A percentile compares a stretch with the other conserved stretches of the same genome.
These are phyloP conservation scores for Zygosaccharomyces pseudorouxii DNA, from an alignment of 805 yeast species.

Conservation along the genomic window DNA sequence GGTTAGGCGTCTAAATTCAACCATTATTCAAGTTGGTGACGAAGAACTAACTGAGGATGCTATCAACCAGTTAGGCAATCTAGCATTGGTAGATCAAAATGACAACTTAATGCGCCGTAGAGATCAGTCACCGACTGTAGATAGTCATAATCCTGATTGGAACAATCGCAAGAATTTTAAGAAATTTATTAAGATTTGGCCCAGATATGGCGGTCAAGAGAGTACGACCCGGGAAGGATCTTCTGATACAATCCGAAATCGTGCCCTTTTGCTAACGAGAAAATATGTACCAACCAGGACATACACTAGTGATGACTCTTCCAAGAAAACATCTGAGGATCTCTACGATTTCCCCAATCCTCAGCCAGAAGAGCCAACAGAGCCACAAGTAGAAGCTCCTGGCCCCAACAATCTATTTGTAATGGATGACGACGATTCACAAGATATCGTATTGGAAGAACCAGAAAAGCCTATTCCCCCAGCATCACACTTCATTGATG, in stretches of 20 bases:
- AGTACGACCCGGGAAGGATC: constrained; percentile 7
- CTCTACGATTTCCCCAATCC: constrained; percentile 8
- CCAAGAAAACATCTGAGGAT: constrained; percentile 5
- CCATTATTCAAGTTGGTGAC: constrained; percentile 25
- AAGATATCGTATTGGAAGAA: constrained; percentile 2
- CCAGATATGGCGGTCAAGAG: constrained; percentile 13
- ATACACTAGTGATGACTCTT: constrained; percentile 15
- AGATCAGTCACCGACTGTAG: not conserved
- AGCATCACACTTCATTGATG: constrained; percentile 5
- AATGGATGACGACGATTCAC: constrained; percentile 18
- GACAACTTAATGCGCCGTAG: constrained; percentile 21
- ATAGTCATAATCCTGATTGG: constrained; percentile 22
- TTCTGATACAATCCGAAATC: constrained; percentile 16
- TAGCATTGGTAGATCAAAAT: constrained; percentile 36
- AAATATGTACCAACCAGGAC: constrained; percentile 32
- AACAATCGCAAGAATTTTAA: constrained; percentile 39
- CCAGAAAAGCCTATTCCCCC: not conserved
- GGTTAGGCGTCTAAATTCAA: constrained; percentile 25
- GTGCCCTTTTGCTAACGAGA: constrained; percentile 31
- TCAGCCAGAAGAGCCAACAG: not conserved
- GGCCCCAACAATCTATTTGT: constrained; percentile 16
- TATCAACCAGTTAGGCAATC: constrained; percentile 29
- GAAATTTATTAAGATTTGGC: constrained; percentile 35
- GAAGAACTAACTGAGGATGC: constrained; percentile 32
- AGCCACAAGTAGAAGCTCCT: not conserved